phyloP scores from a whole-genome alignment of 192 early-diverging fungal species.

The Chytriomyces hyalinus region DNA sequence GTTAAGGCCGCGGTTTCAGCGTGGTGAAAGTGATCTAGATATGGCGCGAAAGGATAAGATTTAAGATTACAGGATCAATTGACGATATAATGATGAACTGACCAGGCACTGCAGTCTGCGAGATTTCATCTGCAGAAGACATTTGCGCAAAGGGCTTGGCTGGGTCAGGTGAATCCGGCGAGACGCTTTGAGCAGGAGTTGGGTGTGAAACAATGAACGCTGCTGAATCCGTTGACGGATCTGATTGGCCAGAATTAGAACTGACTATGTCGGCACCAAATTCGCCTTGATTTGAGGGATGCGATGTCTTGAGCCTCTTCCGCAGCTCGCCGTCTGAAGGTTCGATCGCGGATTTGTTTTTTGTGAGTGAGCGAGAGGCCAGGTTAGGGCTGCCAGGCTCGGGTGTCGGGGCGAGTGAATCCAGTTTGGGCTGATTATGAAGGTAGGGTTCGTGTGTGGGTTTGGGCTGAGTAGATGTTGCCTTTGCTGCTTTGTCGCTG shows the following conservation, averaged over 20 bases:
- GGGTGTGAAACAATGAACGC: neutral
- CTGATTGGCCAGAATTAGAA: neutral
- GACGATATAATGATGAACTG: neutral
- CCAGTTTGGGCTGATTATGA: too few species aligned
- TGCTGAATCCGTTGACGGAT: neutral
- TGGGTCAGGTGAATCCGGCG: neutral
- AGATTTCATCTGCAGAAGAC: neutral
- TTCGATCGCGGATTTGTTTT: too few species aligned
- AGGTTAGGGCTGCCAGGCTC: too few species aligned
- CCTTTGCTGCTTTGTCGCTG: too few species aligned
- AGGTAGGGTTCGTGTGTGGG: too few species aligned
- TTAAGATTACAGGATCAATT: neutral
- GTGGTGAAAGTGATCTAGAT: constrained; percentile 46
- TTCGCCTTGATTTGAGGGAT: too few species aligned
- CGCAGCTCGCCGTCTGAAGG: too few species aligned
- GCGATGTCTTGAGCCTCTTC: too few species aligned
- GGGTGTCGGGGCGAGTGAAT: too few species aligned
- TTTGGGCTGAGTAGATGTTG: too few species aligned
- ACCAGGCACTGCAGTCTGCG: constrained; percentile 16
- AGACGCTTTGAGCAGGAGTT: neutral
- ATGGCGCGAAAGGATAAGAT: neutral
- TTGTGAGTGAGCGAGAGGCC: too few species aligned
- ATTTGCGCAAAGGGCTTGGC: neutral
- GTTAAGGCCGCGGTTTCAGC: constrained; percentile 41
- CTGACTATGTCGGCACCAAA: neutral